Base-by-base conservation (phyloP, 352 stramenopile species). In the Proteromonas lacertae region DNA sequence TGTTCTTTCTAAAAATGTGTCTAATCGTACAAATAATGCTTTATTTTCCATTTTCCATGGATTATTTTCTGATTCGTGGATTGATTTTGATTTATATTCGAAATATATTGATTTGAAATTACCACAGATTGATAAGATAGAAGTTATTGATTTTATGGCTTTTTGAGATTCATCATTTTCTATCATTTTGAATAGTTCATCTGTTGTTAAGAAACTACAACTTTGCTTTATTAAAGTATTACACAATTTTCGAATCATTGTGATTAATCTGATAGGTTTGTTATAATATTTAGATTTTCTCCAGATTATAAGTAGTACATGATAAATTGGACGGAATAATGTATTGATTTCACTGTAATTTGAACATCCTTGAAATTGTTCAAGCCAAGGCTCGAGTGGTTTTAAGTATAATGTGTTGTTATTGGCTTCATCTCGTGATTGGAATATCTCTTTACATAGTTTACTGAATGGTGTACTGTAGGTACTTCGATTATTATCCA, bases 21-120 rank as follows among this genome's bases (percentile, higher is more conserved):
- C 71, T 0, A 87, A 44, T 0, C 71, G 64, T 31, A 78, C 51
- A 40, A 87, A 87, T 0, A 87, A 30, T 9, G 69, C 69, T 33
- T 83, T 79, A 49, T 82, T 83, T 41, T 80, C 69, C 18, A 83
- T 64, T 1, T 60, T 56, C 69, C 71, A 87, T 17, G 66, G 64
- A 33, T 83, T 82, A 6, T 55, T 48, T 0, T 67, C 67, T 1
- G 69, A 66, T 23, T 84, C 64, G 0, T 53, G 47, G 2, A 59
- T 55, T 0, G 66, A 72, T 29, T 68, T 69, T 2, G 60, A 64
- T 41, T 83, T 83, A 59, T 83, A 83, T 43, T 78, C 65, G 39
- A 83, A 81, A 47, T 82, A 86, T 0, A 75, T 62, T 14, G 60
- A 66, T 47, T 86, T 87, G 41, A 83, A 82, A 23, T 64, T 53